Evolutionary conservation across 805 yeast species (phyloP).

Genomic region (Maudiozyma saulgeensis): DNA sequence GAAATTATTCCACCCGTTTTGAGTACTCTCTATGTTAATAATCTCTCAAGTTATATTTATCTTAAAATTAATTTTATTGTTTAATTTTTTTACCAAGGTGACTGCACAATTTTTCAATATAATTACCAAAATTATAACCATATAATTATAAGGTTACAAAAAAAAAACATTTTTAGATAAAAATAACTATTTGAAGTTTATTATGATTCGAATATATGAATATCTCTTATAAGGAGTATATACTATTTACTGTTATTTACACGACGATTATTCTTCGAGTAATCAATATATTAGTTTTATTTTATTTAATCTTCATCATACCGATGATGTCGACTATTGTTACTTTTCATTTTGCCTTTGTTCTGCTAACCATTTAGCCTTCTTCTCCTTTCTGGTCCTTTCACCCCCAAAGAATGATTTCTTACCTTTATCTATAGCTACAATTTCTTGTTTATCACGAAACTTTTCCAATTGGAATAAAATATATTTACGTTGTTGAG

Average conservation of each 20-base stretch:
- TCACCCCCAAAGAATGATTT: constrained; percentile 79
- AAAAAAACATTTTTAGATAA: too few relatives aligned
- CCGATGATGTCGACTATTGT: neutral
- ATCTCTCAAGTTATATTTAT: neutral
- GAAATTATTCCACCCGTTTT: neutral
- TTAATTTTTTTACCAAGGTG: too few relatives aligned
- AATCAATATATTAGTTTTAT: neutral
- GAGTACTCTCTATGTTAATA: neutral
- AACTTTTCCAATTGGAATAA: constrained; percentile 63
- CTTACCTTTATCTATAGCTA: constrained; percentile 55
- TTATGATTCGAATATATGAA: neutral
- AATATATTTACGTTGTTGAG: constrained; percentile 61
- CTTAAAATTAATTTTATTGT: too few relatives aligned
- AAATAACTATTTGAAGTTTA: neutral
- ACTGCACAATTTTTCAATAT: too few relatives aligned
- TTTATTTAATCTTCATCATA: neutral
- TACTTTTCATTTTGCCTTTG: constrained; percentile 19
- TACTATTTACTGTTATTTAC: too few relatives aligned
- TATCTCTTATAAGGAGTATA: neutral
- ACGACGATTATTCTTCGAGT: too few relatives aligned
- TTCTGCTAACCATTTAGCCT: constrained; percentile 51
- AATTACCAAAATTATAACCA: too few relatives aligned
- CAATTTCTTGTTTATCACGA: constrained; percentile 45
- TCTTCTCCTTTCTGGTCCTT: constrained; percentile 58
- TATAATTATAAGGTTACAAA: too few relatives aligned